These are phyloP conservation scores for Durio zibethinus DNA, from an alignment of 345 rosid genomes.

Conservation along the genomic window DNA sequence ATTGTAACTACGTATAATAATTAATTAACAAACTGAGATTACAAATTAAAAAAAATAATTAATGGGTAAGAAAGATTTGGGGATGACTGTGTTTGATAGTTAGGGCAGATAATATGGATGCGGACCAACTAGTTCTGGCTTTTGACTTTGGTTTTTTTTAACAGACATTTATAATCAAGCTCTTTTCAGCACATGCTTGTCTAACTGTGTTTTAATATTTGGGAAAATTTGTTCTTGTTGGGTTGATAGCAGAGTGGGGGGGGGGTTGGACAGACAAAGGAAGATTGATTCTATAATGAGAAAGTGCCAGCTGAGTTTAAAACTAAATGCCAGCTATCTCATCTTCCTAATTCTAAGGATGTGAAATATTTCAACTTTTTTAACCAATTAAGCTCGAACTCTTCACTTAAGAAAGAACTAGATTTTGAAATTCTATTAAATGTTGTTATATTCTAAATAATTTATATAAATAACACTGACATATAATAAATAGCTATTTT, in stretches of 20 bases:
- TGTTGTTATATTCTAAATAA: no score
- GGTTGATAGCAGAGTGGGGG: neutral
- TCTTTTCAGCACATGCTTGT: neutral
- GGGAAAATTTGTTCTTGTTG: neutral
- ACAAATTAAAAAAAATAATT: neutral
- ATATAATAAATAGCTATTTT: no score
- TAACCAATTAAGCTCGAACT: neutral
- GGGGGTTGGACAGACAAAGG: neutral
- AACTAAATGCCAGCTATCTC: neutral
- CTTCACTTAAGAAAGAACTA: no score
- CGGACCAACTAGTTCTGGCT: neutral
- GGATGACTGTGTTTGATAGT: neutral
- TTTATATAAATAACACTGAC: no score
- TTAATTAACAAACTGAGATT: neutral
- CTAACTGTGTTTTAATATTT: neutral
- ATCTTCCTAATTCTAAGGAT: no score
- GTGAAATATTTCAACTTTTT: neutral
- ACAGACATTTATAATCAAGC: neutral
- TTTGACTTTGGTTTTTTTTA: neutral
- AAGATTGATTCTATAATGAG: neutral
- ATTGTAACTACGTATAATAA: neutral
- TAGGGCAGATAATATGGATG: neutral
- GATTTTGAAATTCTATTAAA: neutral
- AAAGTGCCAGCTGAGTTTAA: neutral
- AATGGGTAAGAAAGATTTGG: conserved; percentile 17